Percentiles rank a stretch among this genome's conserved stretches.
Evolutionary conservation across 768 basidiomycete genomes (phyloP).

Genomic region (Hypholoma sublateritium): DNA sequence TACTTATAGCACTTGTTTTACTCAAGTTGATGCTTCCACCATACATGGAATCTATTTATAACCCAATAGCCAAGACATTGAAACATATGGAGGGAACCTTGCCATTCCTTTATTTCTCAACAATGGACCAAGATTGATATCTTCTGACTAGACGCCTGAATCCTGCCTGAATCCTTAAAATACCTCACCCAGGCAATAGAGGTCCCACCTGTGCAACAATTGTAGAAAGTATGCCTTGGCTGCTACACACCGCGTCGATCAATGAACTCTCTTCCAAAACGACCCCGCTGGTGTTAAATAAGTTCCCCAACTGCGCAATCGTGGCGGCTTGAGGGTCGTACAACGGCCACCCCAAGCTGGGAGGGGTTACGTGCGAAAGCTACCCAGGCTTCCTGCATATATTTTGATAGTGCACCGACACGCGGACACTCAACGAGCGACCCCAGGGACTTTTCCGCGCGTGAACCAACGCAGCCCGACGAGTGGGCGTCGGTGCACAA

Average conservation of each 20-base stretch:
- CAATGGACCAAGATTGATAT: too few species aligned
- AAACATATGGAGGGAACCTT: too few species aligned
- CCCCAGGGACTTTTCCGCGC: conserved; percentile 10
- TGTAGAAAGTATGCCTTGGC: neutral
- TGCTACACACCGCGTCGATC: conserved; percentile 16
- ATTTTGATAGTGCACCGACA: neutral
- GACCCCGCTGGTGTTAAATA: conserved; percentile 17
- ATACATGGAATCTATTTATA: too few species aligned
- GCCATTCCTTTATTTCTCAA: too few species aligned
- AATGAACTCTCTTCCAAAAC: conserved; percentile 13
- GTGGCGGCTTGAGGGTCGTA: conserved; percentile 14
- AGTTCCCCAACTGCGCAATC: conserved; percentile 20
- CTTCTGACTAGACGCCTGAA: conserved; percentile 31
- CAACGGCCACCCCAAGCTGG: conserved; percentile 19
- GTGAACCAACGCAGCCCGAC: conserved; percentile 13
- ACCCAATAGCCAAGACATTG: too few species aligned
- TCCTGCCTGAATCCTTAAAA: conserved; percentile 40
- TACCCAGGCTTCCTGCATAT: conserved; percentile 33
- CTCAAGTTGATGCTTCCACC: too few species aligned
- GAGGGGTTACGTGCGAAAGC: conserved; percentile 38
- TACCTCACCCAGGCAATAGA: too few species aligned
- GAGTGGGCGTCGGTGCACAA: conserved; percentile 31
- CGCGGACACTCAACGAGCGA: neutral
- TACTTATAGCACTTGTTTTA: too few species aligned
- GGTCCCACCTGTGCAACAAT: neutral